Evolutionary conservation across 768 basidiomycete genomes (phyloP), one percentile per base, ranked within the genome.

Genomic region (Serendipita vermifera): DNA sequence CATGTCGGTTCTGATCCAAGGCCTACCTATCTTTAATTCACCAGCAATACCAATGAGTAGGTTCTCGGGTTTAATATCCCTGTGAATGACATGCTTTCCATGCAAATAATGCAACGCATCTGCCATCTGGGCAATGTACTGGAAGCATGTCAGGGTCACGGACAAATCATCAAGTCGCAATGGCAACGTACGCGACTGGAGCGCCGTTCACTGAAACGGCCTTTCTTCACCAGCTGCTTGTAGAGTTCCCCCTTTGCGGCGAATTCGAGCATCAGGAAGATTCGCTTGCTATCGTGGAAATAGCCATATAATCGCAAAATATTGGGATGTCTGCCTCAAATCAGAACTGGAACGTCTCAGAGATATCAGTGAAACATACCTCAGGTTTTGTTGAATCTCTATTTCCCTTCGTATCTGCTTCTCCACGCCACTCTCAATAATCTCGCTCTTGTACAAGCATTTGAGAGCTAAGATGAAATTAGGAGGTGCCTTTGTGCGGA

Each of bases 31-130:
- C 76, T 99, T 98, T 63, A 99, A 74, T 67, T 98, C 94, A 36
- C 94, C 94, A 62, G 92, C 90, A 64, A 98, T 79, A 9, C 93
- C 93, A 11, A 98, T 73, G 31, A 99, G 76, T 48, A 99, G 70
- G 68, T 99, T 99, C 72, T 99, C 94, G 0, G 96, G 96, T 69
- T 99, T 99, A 72, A 99, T 99, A 64, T 99, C 96, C 31, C 96
- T 81, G 68, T 99, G 96, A 53, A 98, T 99, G 64, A 99, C 92
- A 65, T 98, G 93, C 66, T 98, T 99, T 54, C 75, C 72, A 66
- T 99, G 96, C 15, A 98, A 76, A 66, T 99, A 99, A 9, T 73
- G 74, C 40, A 99, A 72, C 2, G 94, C 96, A 68, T 98, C 94
- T 9, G 93, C 87, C 94, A 99, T 97, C 67, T 98, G 96, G 65